phyloP scores from a whole-genome alignment of 257 asterid genomes.

The Solanum sparsipilum region DNA sequence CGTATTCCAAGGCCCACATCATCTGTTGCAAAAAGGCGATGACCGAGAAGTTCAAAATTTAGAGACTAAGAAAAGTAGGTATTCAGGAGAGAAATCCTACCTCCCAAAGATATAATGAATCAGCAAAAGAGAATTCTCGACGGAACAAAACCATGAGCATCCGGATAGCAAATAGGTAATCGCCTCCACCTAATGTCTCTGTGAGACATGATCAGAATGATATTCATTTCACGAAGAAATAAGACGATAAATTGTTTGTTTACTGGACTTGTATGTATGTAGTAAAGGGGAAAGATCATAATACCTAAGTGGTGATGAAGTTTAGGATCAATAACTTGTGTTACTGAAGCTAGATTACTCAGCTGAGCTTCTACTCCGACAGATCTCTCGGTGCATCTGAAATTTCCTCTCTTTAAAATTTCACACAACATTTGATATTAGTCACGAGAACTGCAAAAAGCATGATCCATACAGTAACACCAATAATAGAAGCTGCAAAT shows the following conservation, averaged over 20 bases:
- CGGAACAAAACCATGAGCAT: slow-evolving; percentile 97
- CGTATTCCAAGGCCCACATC: slow-evolving; percentile 98
- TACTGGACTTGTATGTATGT: background rate
- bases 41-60: background rate
- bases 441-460: slow-evolving; percentile 4
- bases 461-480: background rate
- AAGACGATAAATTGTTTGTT: background rate
- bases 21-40: slow-evolving; percentile 29
- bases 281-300: slow-evolving; percentile 13
- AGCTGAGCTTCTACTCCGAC: slow-evolving; percentile 90
- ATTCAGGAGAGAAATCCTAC: slow-evolving; percentile 14
- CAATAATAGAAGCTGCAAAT: background rate
- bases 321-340: slow-evolving; percentile 88
- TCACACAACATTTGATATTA: slow-evolving; percentile 7
- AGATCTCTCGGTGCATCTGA: slow-evolving; percentile 85
- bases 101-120: slow-evolving; percentile 94
- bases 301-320: slow-evolving; percentile 95
- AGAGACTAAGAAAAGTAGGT: background rate
- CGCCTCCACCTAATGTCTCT: slow-evolving; percentile 88
- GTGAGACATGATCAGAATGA: slow-evolving; percentile 17
- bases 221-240: background rate
- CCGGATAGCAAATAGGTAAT: slow-evolving; percentile 83
- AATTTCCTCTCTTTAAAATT: slow-evolving; percentile 83
- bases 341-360: slow-evolving; percentile 68
- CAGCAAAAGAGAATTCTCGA: slow-evolving; percentile 88